Conservation (phyloP, 176 grass and related monocot genomes). For the Stipa capillata region DNA sequence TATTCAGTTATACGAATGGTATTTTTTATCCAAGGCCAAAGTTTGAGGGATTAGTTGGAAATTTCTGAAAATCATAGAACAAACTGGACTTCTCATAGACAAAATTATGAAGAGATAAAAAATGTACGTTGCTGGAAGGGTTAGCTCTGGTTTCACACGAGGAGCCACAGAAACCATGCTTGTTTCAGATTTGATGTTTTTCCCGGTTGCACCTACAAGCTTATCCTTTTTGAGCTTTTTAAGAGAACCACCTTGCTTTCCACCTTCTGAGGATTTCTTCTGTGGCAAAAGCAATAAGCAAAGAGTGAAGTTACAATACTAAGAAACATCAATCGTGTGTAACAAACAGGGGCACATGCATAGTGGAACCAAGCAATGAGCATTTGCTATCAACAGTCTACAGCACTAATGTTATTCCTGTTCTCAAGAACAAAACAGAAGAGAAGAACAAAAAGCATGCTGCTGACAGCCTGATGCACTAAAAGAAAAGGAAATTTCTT, state of each 20-base stretch:
- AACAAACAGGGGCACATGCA: background rate
- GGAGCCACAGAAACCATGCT: constrained; percentile 60
- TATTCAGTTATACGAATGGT: background rate
- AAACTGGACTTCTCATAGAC: background rate
- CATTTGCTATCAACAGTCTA: background rate
- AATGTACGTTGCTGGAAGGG: constrained; percentile 68
- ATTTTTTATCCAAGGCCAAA: background rate
- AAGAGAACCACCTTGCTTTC: constrained; percentile 58
- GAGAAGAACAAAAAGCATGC: background rate
- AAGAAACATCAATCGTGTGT: background rate
- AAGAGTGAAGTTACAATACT: constrained; percentile 14
- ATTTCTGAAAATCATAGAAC: background rate
- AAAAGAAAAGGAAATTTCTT: background rate
- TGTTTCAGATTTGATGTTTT: constrained; percentile 61
- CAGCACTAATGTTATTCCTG: background rate
- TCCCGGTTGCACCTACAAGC: constrained; percentile 59
- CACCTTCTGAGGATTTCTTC: constrained; percentile 74
- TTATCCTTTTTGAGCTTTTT: constrained; percentile 98
- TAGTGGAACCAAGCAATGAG: background rate
- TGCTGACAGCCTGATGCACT: background rate
- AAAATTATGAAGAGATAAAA: constrained; percentile 12
- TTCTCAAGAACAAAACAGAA: background rate
- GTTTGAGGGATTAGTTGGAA: background rate
- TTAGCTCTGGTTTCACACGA: constrained; percentile 83
- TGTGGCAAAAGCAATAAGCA: constrained; percentile 33